A percentile compares a stretch with the other conserved stretches of the same genome.
These are phyloP conservation scores for Lactifluus volemus DNA, from an alignment of 768 basidiomycete genomes.

Conservation along the genomic window DNA sequence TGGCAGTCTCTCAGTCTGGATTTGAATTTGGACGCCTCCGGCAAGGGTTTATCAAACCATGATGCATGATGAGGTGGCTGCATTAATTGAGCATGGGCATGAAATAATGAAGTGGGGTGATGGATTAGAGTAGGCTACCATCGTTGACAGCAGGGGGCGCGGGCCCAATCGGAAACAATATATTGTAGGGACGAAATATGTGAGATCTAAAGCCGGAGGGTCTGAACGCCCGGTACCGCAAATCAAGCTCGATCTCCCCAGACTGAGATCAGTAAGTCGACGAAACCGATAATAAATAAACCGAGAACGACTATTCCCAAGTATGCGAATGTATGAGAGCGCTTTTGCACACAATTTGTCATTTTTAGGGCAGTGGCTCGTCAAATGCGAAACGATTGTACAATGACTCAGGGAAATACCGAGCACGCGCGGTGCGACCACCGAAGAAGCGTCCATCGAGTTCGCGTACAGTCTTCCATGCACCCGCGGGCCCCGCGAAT, in stretches of 20 bases:
- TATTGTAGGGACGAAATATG: too few relatives aligned
- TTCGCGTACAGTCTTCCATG: constrained; percentile 93
- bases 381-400: constrained; percentile 49
- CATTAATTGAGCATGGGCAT: too few relatives aligned
- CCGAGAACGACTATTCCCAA: not conserved
- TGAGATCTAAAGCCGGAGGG: too few relatives aligned
- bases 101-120: too few relatives aligned
- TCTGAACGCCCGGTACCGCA: not conserved
- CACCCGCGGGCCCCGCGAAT: constrained; percentile 86
- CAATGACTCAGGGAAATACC: constrained; percentile 63
- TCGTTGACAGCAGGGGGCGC: too few relatives aligned
- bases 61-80: too few relatives aligned
- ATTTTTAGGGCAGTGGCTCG: constrained; percentile 26
- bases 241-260: not conserved
- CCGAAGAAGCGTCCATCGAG: constrained; percentile 91
- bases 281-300: not conserved
- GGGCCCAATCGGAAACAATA: too few relatives aligned
- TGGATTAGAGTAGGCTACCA: too few relatives aligned
- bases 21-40: too few relatives aligned
- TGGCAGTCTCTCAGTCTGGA: too few relatives aligned
- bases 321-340: not conserved
- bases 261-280: not conserved
- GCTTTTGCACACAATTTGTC: not conserved
- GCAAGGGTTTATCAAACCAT: too few relatives aligned
- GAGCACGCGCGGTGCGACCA: constrained; percentile 71